Evolutionary conservation across 1,284 basidiomycete genomes (phyloP), one percentile per base, ranked within the genome.

Genomic region (Ustilago xerochloae): DNA sequence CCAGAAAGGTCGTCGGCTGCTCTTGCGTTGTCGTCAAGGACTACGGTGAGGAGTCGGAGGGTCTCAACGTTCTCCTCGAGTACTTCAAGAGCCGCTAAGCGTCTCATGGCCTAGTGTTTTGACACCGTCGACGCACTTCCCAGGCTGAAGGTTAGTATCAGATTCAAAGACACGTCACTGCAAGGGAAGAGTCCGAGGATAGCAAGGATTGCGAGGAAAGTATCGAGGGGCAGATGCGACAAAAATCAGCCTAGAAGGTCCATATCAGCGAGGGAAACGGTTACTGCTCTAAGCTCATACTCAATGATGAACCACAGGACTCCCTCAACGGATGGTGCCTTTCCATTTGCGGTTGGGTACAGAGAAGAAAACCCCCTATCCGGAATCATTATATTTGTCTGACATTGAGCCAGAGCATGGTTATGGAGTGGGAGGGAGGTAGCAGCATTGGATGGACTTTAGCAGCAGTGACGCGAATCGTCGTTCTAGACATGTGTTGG

Each of bases 11-110:
- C 85, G 82, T 84, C 53, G 82, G 82, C 77, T 83, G 82, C 82
- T 83, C 92, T 80, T 97, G 94, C 86, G 96, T 98, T 80, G 96
- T 98, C 79, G 95, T 99, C 84, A 97, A 94, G 89, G 93, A 98
- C 86, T 99, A 96, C 86, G 96, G 96, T 85, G 89, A 90, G 80
- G 96, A 98, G 89, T 92, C 91, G 84, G 92, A 96, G 88, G 96
- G 95, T 75, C 90, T 97, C 84, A 92, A 97, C 86, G 95, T 97
- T 29, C 91, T 98, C 86, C 89, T 97, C 82, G 94, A 97, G 86
- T 93, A 94, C 89, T 94, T 94, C 91, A 94, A 94, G 89, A 92
- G 90, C 88, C 92, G 93, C 68, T 83, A 79, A 79, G 51, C 41
- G 43, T 24, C n/a, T n/a, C n/a, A n/a, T n/a, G 6, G 41, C 6